Conservation (phyloP, 1,139 yeast genomes). For the Pichia sp. region DNA sequence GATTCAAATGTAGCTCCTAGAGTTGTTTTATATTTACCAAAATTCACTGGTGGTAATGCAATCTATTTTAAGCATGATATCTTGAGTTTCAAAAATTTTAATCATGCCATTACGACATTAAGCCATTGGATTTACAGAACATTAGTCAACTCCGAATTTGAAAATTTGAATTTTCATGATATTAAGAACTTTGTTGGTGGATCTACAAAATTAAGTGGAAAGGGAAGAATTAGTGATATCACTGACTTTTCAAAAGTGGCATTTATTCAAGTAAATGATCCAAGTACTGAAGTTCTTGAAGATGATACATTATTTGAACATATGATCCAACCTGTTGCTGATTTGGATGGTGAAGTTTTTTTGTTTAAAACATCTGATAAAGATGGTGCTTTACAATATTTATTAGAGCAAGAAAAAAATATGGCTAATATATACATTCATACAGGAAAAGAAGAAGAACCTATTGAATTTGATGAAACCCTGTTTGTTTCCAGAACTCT, state of each 20-base stretch:
- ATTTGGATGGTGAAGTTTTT: slow-evolving; percentile 48
- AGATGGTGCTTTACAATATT: slow-evolving; percentile 35
- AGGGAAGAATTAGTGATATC: slow-evolving; percentile 19
- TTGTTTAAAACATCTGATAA: slow-evolving; percentile 46
- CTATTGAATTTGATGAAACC: slow-evolving; percentile 35
- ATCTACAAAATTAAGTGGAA: slow-evolving; percentile 32
- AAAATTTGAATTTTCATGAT: slow-evolving; percentile 36
- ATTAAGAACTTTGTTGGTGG: slow-evolving; percentile 38
- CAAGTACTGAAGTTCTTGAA: slow-evolving; percentile 46
- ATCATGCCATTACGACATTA: slow-evolving; percentile 24
- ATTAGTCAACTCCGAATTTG: slow-evolving; percentile 31
- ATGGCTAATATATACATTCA: slow-evolving; percentile 37
- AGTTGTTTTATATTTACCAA: slow-evolving; percentile 36
- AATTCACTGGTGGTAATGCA: slow-evolving; percentile 33
- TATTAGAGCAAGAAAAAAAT: slow-evolving; percentile 39
- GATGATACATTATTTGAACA: slow-evolving; percentile 57
- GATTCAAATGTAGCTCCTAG: slow-evolving; percentile 23
- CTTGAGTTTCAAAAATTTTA: neutral
- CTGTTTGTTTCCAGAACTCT: slow-evolving; percentile 46
- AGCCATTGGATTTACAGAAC: slow-evolving; percentile 36
- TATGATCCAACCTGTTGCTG: slow-evolving; percentile 51
- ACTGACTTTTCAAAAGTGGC: slow-evolving; percentile 40
- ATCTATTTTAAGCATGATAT: slow-evolving; percentile 25
- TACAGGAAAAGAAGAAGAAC: slow-evolving; percentile 5
- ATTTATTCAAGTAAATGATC: slow-evolving; percentile 52